Evolutionary conservation across 2,329 filamentous ascomycete genomes (phyloP), one percentile per base, ranked within the genome.

Genomic region (Microsporum canis): DNA sequence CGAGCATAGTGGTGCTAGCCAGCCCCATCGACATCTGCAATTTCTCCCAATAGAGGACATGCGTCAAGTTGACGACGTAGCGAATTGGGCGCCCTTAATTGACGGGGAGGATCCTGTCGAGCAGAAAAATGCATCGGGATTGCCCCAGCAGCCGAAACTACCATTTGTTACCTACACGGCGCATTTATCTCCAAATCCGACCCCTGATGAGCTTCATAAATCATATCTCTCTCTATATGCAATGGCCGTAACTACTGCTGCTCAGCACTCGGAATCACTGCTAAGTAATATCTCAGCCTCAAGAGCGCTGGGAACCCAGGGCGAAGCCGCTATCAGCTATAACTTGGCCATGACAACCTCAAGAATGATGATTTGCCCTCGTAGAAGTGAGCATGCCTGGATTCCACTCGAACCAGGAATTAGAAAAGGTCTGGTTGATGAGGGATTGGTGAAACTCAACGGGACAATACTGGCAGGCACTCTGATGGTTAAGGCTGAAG

Each of bases 381-480:
- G 82, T 60, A 71, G 72, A 43, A 73, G 70, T 23, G 80, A 82
- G 65, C 75, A 74, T 7, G 73, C 73, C 0, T 70, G 68, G 39
- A 70, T 81, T 3, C 71, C 71, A 1, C 68, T 76, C 5, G 72
- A 75, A 14, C 65, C 72, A 38, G 73, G 71, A 5, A 70, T 68
- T 3, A 71, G 74, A 3, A 65, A 56, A 1, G 68, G 70, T 36
- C 62, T 71, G 3, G 63, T 59, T 0, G 70, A 71, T 5, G 68
- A 68, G 1, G 69, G 73, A 41, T 72, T 75, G 45, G 74, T 83
- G 14, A 78, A 78, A 6, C 66, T 84, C 39, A 84, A 84, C 63
- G 82, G 82, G 2, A 84, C 82, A 0, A 74, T 82, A 17, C 72
- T 84, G 2, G 82, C 76, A 0, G 82, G 80, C 0, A 84, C 81